Evolutionary conservation across 768 basidiomycete genomes (phyloP).

Genomic region (Kwoniella shandongensis): DNA sequence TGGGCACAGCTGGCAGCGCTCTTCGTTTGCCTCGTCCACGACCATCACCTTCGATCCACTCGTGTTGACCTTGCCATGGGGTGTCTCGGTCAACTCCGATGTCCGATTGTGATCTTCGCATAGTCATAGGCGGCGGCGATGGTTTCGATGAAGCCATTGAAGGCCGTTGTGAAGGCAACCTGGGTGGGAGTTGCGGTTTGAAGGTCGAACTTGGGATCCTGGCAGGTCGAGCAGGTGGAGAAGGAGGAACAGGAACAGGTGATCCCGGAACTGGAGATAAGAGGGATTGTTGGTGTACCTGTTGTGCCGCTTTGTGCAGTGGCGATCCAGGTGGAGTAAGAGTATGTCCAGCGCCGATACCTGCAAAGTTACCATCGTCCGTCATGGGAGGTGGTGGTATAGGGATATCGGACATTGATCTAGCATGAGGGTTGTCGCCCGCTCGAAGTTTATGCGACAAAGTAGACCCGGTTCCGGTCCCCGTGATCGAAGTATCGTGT

Average conservation of each 20-base stretch:
- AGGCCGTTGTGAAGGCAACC: slow-evolving; percentile 4
- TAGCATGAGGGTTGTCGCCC: slow-evolving; percentile 28
- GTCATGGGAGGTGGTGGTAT: neutral
- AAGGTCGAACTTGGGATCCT: slow-evolving; percentile 26
- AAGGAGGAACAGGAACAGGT: slow-evolving; percentile 13
- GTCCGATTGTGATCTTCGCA: slow-evolving; percentile 12
- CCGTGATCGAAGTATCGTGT: slow-evolving; percentile 10
- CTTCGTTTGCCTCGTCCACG: slow-evolving; percentile 22
- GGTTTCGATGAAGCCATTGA: neutral
- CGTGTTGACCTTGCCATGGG: slow-evolving; percentile 9
- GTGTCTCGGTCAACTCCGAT: slow-evolving; percentile 9
- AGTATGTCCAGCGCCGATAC: slow-evolving; percentile 44
- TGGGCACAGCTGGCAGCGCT: slow-evolving; percentile 30
- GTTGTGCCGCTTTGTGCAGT: slow-evolving; percentile 23
- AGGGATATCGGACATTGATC: neutral
- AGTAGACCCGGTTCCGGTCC: slow-evolving; percentile 4
- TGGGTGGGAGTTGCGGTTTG: slow-evolving; percentile 7
- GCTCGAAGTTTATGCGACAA: slow-evolving; percentile 25
- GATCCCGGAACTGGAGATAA: slow-evolving; percentile 22
- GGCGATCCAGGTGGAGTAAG: slow-evolving; percentile 42
- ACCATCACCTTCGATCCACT: slow-evolving; percentile 10
- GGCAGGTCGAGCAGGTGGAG: slow-evolving; percentile 22
- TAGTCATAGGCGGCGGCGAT: slow-evolving; percentile 6
- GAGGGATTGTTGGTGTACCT: slow-evolving; percentile 14
- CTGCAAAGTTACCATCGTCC: slow-evolving; percentile 27